phyloP scores from a whole-genome alignment of 2,329 filamentous ascomycete species.

The Diaporthe vaccinii region DNA sequence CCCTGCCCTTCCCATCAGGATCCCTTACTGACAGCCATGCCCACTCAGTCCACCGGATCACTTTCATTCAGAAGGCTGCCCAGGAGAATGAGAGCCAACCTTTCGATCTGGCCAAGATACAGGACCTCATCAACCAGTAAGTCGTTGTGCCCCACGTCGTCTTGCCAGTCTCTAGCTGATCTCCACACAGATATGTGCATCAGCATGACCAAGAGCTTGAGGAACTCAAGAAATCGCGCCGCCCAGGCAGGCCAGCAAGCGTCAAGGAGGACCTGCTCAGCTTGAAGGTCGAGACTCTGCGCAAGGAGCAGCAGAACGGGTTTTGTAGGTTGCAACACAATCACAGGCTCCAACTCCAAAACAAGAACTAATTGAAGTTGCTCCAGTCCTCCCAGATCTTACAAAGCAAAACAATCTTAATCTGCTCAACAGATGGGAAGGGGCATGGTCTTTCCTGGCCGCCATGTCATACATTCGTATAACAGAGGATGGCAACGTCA shows the following conservation, averaged over 20 bases:
- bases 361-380: constrained; percentile 42
- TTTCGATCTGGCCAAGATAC: constrained; percentile 69
- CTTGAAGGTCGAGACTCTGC: constrained; percentile 77
- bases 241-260: constrained; percentile 83
- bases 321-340: constrained; percentile 72
- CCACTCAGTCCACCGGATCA: constrained; percentile 72
- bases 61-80: constrained; percentile 79
- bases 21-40: constrained; percentile 1
- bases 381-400: constrained; percentile 79
- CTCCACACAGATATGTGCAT: constrained; percentile 68
- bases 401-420: constrained; percentile 74
- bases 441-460: constrained; percentile 84
- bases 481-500: constrained; percentile 72
- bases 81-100: constrained; percentile 64
- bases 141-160: constrained; percentile 43
- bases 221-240: constrained; percentile 75
- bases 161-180: constrained; percentile 15
- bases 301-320: constrained; percentile 85
- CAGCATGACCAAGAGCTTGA: constrained; percentile 80
- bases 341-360: not conserved
- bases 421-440: constrained; percentile 81
- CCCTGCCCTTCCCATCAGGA: constrained; percentile 18
- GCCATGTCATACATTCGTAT: constrained; percentile 84
- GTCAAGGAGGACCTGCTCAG: constrained; percentile 83
- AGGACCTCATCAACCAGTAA: constrained; percentile 73